Evolutionary conservation across 495 filamentous ascomycete genomes (phyloP).

Genomic region (Aspergillus nanangensis): DNA sequence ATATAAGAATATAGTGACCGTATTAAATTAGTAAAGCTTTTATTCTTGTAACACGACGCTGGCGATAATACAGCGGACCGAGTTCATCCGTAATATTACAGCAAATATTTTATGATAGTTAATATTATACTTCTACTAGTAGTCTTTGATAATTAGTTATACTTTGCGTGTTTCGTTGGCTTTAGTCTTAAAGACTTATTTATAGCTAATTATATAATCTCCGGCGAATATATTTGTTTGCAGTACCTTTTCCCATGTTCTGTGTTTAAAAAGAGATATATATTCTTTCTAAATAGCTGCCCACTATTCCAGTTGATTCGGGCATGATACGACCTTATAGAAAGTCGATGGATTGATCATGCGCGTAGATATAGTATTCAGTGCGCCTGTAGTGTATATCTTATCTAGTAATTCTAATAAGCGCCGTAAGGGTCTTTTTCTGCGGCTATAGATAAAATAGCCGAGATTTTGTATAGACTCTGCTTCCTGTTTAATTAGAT

Average conservation of each 20-base stretch:
- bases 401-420: not conserved
- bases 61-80: not conserved
- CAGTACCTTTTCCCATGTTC: not conserved
- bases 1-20: not conserved
- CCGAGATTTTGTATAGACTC: no score
- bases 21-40: not conserved
- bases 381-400: not conserved
- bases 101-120: not conserved
- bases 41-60: not conserved
- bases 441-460: no score
- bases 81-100: not conserved
- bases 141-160: not conserved
- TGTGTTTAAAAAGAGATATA: not conserved
- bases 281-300: slow-evolving; percentile 1
- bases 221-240: not conserved
- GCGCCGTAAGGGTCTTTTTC: not conserved
- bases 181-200: slow-evolving; percentile 1
- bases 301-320: not conserved
- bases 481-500: no score
- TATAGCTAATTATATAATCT: not conserved
- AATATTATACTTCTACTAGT: not conserved
- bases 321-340: not conserved
- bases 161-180: not conserved
- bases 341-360: not conserved
- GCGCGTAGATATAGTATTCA: no score